Evolutionary conservation across 2,329 filamentous ascomycete species (phyloP).

Genomic region (Colletotrichum plurivorum): DNA sequence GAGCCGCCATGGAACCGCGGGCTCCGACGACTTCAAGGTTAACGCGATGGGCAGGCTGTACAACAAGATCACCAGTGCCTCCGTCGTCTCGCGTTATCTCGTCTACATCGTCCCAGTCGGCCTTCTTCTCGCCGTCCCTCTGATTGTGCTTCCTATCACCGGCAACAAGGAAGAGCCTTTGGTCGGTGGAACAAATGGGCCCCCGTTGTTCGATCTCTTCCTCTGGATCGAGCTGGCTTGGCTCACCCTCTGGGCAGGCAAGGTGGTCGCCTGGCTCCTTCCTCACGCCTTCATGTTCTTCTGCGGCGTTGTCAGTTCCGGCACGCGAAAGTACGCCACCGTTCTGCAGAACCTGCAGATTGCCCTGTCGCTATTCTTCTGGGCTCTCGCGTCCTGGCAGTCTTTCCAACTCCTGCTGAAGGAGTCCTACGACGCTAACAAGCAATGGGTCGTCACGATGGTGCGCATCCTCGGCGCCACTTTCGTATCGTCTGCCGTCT

Average conservation of each 20-base stretch:
- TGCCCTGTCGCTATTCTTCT: conserved; percentile 77
- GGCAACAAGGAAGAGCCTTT: conserved; percentile 54
- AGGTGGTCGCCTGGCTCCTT: conserved; percentile 73
- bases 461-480: conserved; percentile 76
- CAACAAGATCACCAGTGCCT: conserved; percentile 74
- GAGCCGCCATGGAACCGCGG: conserved; percentile 60
- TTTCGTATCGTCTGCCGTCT: conserved; percentile 78
- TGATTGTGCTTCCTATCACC: conserved; percentile 68
- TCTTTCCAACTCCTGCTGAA: conserved; percentile 72
- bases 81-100: conserved; percentile 75
- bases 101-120: conserved; percentile 77
- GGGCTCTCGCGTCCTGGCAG: conserved; percentile 74
- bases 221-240: conserved; percentile 79
- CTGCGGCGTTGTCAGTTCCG: conserved; percentile 77
- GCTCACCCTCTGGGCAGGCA: conserved; percentile 77
- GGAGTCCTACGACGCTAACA: conserved; percentile 25
- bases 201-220: conserved; percentile 73
- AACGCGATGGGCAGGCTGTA: conserved; percentile 78
- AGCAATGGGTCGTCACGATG: conserved; percentile 70
- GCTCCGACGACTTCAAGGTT: conserved; percentile 67
- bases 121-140: conserved; percentile 72
- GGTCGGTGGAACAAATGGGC: conserved; percentile 56
- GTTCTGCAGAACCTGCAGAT: conserved; percentile 76
- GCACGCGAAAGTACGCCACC: conserved; percentile 78
- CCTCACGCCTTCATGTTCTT: conserved; percentile 78